Evolutionary conservation across 2,329 filamentous ascomycete species (phyloP), one percentile per base, ranked within the genome.

Genomic region (Fusarium sp.): DNA sequence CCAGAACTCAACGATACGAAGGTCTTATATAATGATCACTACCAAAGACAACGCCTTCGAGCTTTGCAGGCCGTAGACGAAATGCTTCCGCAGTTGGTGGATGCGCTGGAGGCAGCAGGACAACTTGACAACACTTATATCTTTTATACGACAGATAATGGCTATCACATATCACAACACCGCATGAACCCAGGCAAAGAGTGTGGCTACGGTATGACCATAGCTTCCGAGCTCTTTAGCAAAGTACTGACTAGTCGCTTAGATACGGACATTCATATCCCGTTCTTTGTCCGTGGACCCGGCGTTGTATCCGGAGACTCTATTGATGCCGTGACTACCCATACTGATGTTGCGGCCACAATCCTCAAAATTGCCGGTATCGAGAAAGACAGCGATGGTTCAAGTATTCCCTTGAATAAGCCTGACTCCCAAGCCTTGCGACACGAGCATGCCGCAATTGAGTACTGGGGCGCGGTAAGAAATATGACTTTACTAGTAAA

Each of bases 91-190:
- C 15, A 26, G 1, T n/a, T 26, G 15, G 16, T 43, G 10, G 12
- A 26, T 6, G 82, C 84, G 52, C 75, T 85, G 2, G 76, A 80
- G 18, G 46, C 70, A 10, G 64, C 76, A 8, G 76, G 74, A 0
- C 54, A 80, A 3, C 60, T 82, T 3, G 77, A 81, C 24, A 79
- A 83, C 55, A 83, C 85, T 0, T 88, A 86, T 68, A 80, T 87
- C 38, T 80, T 87, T 52, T 88, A 84, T 72, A 84, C 84, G 0
- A 79, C 81, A 0, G 85, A 87, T 68, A 87, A 88, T 54, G 84
- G 85, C 2, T 87, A 81, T 71, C 85, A 87, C 52, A 85, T 87
- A 53, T 79, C 82, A 18, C 84, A 87, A 63, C 85, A 87, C 63
- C 82, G 85, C 3, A 73, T 87, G 37, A 81, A 80, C 6, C 84